Conservation (phyloP, 169 alveolate species). For the Plasmodium chabaudi region DNA sequence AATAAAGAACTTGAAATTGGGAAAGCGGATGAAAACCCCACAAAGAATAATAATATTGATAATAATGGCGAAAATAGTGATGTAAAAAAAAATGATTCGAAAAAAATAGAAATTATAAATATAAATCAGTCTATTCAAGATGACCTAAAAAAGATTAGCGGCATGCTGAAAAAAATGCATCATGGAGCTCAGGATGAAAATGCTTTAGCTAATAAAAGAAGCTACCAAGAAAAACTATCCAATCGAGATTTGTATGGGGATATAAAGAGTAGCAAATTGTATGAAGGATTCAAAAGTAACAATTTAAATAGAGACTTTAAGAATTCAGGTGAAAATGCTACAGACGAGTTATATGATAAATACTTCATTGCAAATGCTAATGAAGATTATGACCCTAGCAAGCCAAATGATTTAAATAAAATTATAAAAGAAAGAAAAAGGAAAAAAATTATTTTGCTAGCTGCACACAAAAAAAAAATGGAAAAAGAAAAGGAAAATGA, state of each 20-base stretch:
- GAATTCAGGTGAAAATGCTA: background rate
- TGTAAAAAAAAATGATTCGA: background rate
- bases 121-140: slow-evolving; percentile 68
- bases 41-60: slow-evolving; percentile 8
- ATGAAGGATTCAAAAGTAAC: slow-evolving; percentile 6
- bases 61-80: slow-evolving; percentile 1
- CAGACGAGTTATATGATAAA: slow-evolving; percentile 58
- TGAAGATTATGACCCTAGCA: slow-evolving; percentile 76
- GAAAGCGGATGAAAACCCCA: slow-evolving; percentile 5
- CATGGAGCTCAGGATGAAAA: slow-evolving; percentile 25
- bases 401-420: slow-evolving; percentile 74
- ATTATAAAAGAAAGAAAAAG: slow-evolving; percentile 77
- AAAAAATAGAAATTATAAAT: slow-evolving; percentile 48
- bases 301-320: background rate
- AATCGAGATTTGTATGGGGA: background rate
- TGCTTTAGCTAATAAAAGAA: background rate
- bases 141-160: slow-evolving; percentile 75
- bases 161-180: slow-evolving; percentile 51
- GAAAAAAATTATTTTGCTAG: slow-evolving; percentile 62
- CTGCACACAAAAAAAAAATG: slow-evolving; percentile 65
- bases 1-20: slow-evolving; percentile 20
- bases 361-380: slow-evolving; percentile 67
- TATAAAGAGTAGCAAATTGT: slow-evolving; percentile 2
- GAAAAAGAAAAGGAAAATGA: slow-evolving; percentile 57
- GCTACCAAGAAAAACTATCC: slow-evolving; percentile 2